Conservation (phyloP, 257 asterid genomes). For the Nicotiana benthamiana region DNA sequence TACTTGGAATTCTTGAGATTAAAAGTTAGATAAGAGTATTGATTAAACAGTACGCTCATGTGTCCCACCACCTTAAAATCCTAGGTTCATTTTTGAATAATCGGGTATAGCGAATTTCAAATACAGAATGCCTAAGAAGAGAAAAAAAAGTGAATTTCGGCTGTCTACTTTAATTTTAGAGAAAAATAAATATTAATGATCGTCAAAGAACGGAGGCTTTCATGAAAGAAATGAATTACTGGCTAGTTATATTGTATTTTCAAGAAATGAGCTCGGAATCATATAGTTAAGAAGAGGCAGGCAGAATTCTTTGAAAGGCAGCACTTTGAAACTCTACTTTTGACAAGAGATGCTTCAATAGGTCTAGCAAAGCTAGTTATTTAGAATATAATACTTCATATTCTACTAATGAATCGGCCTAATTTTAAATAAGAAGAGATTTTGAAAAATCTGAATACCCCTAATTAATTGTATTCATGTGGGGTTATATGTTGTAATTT, state of each 20-base stretch:
- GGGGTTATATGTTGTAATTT: not conserved
- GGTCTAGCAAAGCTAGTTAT: slow-evolving; percentile 2
- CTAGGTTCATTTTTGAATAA: too few relatives aligned
- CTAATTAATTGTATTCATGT: not conserved
- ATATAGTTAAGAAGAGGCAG: not conserved
- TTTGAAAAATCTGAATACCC: not conserved
- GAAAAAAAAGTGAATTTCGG: not conserved
- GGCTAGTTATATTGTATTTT: not conserved
- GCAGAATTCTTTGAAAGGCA: slow-evolving; percentile 1
- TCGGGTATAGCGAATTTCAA: not conserved
- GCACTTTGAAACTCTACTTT: slow-evolving; percentile 10
- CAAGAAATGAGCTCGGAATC: not conserved
- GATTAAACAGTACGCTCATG: too few relatives aligned
- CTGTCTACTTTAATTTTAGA: too few relatives aligned
- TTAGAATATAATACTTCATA: not conserved
- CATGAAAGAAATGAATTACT: not conserved
- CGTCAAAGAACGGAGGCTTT: not conserved
- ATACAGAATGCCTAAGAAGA: not conserved
- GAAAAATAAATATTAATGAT: not conserved
- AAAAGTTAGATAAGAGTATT: too few relatives aligned
- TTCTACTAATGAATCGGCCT: not conserved
- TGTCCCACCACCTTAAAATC: too few relatives aligned
- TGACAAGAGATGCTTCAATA: slow-evolving; percentile 26
- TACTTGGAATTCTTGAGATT: too few relatives aligned
- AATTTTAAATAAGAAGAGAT: not conserved